Percentiles rank a stretch among this genome's conserved stretches.
Evolutionary conservation across 1,284 basidiomycete genomes (phyloP).

Genomic region (Mycena citricolor): DNA sequence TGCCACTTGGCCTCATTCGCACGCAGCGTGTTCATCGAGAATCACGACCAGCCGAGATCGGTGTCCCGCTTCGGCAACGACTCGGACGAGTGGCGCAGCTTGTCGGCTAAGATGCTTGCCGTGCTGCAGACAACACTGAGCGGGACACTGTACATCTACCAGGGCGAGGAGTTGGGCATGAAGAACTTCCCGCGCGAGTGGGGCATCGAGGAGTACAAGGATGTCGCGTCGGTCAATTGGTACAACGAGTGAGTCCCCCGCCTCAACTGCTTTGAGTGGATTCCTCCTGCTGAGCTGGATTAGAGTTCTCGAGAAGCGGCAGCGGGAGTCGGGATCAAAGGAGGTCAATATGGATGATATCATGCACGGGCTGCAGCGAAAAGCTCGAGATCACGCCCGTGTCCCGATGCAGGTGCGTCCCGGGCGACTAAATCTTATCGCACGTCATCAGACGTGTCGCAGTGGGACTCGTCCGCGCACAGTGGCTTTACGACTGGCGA

Average conservation of each 20-base stretch:
- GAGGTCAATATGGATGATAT: constrained; percentile 61
- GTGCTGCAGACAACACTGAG: constrained; percentile 59
- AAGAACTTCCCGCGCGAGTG: constrained; percentile 66
- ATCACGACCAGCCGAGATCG: constrained; percentile 65
- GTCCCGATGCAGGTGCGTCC: constrained; percentile 59
- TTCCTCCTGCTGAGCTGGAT: neutral
- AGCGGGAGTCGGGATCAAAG: constrained; percentile 34
- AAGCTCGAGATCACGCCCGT: constrained; percentile 71
- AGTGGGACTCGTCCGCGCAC: constrained; percentile 61
- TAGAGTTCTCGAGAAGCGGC: constrained; percentile 42
- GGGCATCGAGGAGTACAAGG: constrained; percentile 74
- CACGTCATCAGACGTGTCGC: neutral
- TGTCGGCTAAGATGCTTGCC: constrained; percentile 65
- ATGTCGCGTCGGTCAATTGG: constrained; percentile 58
- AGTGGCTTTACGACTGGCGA: constrained; percentile 65
- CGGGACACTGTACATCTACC: constrained; percentile 73
- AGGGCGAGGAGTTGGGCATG: constrained; percentile 73
- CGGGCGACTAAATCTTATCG: neutral
- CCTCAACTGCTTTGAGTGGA: constrained; percentile 32
- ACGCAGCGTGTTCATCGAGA: constrained; percentile 58
- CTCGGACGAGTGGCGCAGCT: constrained; percentile 48
- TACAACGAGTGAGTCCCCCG: constrained; percentile 37
- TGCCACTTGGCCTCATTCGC: constrained; percentile 4
- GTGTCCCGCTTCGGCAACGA: constrained; percentile 70
- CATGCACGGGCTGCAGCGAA: constrained; percentile 53